A percentile compares a stretch with the other conserved stretches of the same genome.
Conservation (phyloP, 2,329 filamentous ascomycete species). For the Lachnellula cervina region DNA sequence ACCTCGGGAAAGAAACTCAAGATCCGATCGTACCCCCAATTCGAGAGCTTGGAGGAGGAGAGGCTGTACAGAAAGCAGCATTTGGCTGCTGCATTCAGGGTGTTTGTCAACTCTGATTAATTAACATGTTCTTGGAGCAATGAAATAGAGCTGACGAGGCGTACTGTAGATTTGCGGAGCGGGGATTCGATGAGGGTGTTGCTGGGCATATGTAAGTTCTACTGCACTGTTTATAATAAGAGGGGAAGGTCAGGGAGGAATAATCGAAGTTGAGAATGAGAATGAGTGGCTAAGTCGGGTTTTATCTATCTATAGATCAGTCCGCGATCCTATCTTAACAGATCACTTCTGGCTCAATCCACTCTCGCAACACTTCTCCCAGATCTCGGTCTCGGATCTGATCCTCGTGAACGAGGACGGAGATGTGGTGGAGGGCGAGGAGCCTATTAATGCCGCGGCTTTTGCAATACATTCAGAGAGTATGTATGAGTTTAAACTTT, state of each 20-base stretch:
- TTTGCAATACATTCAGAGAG: constrained; percentile 43
- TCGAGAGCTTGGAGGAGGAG: constrained; percentile 21
- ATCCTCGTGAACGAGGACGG: constrained; percentile 60
- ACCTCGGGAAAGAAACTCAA: constrained; percentile 40
- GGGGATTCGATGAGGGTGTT: constrained; percentile 49
- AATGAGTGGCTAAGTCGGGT: background rate
- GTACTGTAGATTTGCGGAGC: constrained; percentile 17
- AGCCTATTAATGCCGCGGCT: constrained; percentile 41
- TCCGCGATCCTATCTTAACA: constrained; percentile 35
- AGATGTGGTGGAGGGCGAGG: constrained; percentile 57
- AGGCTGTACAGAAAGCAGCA: constrained; percentile 26
- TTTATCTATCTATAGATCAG: constrained; percentile 32
- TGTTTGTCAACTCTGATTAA: constrained; percentile 1
- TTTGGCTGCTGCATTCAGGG: constrained; percentile 25
- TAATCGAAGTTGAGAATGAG: too few relatives aligned
- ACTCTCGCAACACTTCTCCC: constrained; percentile 56
- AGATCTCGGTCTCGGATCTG: constrained; percentile 58
- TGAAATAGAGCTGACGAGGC: background rate
- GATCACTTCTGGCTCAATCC: constrained; percentile 52
- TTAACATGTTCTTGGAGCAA: too few relatives aligned
- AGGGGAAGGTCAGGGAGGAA: background rate
- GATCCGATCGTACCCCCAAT: constrained; percentile 39
- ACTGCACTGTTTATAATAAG: background rate
- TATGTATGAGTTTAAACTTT: background rate
- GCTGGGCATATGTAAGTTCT: constrained; percentile 50